Conservation (phyloP, 2,329 filamentous ascomycete species). For the Neonectria neomacrospora region DNA sequence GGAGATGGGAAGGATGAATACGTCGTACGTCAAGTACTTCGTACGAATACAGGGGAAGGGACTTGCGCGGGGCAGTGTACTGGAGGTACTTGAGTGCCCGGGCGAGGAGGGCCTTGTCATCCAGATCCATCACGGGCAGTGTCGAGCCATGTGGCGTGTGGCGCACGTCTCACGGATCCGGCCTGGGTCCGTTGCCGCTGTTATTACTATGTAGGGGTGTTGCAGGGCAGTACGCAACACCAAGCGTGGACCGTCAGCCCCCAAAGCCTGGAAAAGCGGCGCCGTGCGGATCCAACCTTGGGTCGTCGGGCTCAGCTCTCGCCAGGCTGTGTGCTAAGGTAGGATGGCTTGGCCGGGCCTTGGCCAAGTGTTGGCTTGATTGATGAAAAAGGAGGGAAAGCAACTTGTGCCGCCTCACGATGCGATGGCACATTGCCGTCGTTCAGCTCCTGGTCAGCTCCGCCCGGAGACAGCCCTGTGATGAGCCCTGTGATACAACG, state of each 20-base stretch:
- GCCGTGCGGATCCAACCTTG: not conserved
- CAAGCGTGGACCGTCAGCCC: not conserved
- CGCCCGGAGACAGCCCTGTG: not conserved
- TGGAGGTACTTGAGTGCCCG: conserved; percentile 9
- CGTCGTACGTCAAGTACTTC: not conserved
- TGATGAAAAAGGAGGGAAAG: not conserved
- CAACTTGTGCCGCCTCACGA: too few species aligned
- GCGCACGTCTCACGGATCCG: conserved; percentile 9
- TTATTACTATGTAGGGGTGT: too few species aligned
- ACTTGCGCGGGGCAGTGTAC: conserved; percentile 21
- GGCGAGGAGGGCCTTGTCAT: not conserved
- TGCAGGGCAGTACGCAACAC: not conserved
- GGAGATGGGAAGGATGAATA: conserved; percentile 3
- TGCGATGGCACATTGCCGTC: not conserved
- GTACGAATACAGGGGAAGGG: not conserved
- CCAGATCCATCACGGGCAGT: not conserved
- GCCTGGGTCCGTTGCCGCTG: conserved; percentile 2
- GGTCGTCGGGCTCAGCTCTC: conserved; percentile 4
- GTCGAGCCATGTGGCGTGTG: conserved; percentile 12
- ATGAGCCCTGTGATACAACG: not conserved
- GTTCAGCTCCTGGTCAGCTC: not conserved
- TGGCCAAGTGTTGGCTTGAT: not conserved
- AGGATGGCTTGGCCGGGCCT: conserved; percentile 2
- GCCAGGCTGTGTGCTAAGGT: conserved; percentile 5
- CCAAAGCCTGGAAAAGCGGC: not conserved